These are phyloP conservation scores for Naganishia albida DNA, from an alignment of 1,284 basidiomycete genomes.

Conservation along the genomic window DNA sequence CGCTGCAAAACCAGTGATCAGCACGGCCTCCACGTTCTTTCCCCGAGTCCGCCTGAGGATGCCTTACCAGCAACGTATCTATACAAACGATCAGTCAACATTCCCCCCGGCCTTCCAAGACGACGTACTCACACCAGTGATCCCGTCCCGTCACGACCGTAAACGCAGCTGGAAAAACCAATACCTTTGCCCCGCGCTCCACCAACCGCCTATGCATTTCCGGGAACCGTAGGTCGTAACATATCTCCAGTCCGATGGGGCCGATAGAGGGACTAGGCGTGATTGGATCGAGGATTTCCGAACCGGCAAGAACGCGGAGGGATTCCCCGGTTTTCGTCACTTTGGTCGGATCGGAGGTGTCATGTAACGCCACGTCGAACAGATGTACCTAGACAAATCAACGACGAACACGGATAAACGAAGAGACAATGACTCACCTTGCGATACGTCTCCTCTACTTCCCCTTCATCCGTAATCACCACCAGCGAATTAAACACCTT, in stretches of 20 bases:
- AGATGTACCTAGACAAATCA: slow-evolving; percentile 53
- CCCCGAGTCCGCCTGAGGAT: background rate
- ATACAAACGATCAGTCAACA: background rate
- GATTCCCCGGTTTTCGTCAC: slow-evolving; percentile 42
- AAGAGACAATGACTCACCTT: slow-evolving; percentile 44
- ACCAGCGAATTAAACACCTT: slow-evolving; percentile 58
- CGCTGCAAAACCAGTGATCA: slow-evolving; percentile 29
- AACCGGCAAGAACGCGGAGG: slow-evolving; percentile 50
- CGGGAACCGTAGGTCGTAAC: slow-evolving; percentile 60
- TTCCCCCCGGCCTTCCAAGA: background rate
- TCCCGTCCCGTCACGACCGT: slow-evolving; percentile 55
- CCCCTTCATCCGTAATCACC: slow-evolving; percentile 54
- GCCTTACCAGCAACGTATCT: slow-evolving; percentile 40
- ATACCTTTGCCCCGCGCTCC: slow-evolving; percentile 55
- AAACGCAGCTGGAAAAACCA: slow-evolving; percentile 59
- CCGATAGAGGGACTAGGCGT: slow-evolving; percentile 48
- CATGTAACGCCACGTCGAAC: slow-evolving; percentile 58
- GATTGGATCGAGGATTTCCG: slow-evolving; percentile 45
- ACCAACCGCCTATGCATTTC: slow-evolving; percentile 55
- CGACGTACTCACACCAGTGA: slow-evolving; percentile 46
- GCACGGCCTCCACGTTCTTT: background rate
- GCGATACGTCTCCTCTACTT: slow-evolving; percentile 51
- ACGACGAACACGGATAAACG: background rate
- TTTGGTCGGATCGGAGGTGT: slow-evolving; percentile 36
- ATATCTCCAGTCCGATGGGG: slow-evolving; percentile 57